phyloP scores from a whole-genome alignment of 2,329 filamentous ascomycete genomes.

The Colletotrichum kahawae region DNA sequence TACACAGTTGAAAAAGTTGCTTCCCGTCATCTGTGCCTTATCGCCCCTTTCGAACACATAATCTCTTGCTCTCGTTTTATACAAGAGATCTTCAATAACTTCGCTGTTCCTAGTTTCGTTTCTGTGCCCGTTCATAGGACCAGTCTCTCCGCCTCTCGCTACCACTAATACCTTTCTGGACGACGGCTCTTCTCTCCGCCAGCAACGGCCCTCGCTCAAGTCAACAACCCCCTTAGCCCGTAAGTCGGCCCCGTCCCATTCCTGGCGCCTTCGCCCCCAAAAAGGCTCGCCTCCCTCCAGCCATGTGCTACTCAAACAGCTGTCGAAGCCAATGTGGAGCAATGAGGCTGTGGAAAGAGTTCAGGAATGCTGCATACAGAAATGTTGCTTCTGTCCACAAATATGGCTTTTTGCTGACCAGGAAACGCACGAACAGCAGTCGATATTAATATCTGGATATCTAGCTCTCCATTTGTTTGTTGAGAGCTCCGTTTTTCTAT shows the following conservation, averaged over 20 bases:
- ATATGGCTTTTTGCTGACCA: conserved; percentile 14
- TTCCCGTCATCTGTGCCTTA: background rate
- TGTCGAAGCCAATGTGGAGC: background rate
- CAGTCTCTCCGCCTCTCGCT: background rate
- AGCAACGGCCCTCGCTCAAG: background rate
- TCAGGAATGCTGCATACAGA: conserved; percentile 14
- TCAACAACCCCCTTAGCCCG: background rate
- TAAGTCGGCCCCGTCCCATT: background rate
- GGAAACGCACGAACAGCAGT: conserved; percentile 6
- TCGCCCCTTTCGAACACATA: conserved; percentile 5
- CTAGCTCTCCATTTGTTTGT: background rate
- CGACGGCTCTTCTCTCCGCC: background rate
- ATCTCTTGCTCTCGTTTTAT: background rate
- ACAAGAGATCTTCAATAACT: background rate
- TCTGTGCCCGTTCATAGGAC: background rate
- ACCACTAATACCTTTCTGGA: background rate
- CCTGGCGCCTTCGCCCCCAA: background rate
- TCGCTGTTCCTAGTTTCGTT: background rate
- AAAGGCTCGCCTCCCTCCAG: background rate
- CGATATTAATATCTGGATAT: background rate
- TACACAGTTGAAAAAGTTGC: conserved; percentile 2
- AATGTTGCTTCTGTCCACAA: background rate
- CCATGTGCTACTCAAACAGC: background rate
- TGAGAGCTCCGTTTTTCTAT: background rate
- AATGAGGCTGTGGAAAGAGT: background rate